Base-by-base conservation (phyloP, 2,329 filamentous ascomycete species). In the Aspergillus sp. region DNA sequence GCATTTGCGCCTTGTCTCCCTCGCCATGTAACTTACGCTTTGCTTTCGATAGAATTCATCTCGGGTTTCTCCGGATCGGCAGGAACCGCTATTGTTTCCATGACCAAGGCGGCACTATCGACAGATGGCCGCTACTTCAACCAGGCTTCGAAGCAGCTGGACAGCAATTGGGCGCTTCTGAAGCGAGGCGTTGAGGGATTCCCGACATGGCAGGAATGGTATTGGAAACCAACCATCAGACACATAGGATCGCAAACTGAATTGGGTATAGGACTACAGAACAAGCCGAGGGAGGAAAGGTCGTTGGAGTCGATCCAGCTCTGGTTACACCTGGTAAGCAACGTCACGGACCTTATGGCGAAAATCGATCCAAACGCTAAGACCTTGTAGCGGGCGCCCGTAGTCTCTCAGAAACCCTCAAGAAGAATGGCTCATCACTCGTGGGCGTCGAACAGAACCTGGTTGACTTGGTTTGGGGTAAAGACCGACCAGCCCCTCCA, bases 61-160 rank as follows among this genome's bases (percentile, higher is more conserved):
- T 93, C 88, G 62, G 94, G 95, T 25, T 99, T 99, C 77, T 92
- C 91, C 60, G 95, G 95, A 58, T 99, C 95, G 8, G 94, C 95
- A 47, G 95, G 95, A 60, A 96, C 91, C 65, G 95, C 93, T 41
- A 89, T 99, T 54, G 84, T 99, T 59, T 95, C 93, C 2, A 84
- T 86, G 53, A 88, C 92, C 54, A 93, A 93, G 76, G 95, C 95
- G 15, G 91, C 92, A 13, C 81, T 99, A 59, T 92, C 95, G 11
- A 99, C 95, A 30, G 95, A 99, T 75, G 95, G 95, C 30, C 89
- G 95, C 66, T 99, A 99, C 78, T 99, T 98, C 83, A 98, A 96
- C 79, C 95, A 99, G 77, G 95, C 95, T 25, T 82, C 88, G 63
- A 91, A 93, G 70, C 92, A 99, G 76, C 86, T 99, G 30, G 95